Base-by-base conservation (phyloP, 345 rosid genomes). In the Eucalyptus leucophloia region DNA sequence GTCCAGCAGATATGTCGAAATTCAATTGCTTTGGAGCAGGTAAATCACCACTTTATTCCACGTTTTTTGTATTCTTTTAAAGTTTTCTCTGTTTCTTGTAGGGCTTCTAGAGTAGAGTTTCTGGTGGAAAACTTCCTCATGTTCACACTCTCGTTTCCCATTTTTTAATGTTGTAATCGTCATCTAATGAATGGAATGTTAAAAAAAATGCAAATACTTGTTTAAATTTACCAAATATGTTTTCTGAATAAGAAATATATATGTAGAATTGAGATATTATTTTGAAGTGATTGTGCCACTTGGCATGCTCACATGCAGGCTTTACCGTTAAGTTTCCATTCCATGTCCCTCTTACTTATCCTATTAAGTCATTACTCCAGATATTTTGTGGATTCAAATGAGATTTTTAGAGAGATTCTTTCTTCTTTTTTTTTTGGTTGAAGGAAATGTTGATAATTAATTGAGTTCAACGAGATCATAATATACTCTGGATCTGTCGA, bases 1-100 rank as follows among this genome's bases (percentile, higher is more conserved):
- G 99, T 97, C 92, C 99, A 98, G 89, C 99, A 96, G 93, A 96
- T 98, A 89, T 97, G 99, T 90, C 96, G 99, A 82, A 98, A 98
- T 93, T 94, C 99, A 85, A 97, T 98, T 89, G 99, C 99, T 49
- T 87, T 98, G 93, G 99, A 98, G 90, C 99, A 97, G 98, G 99
- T 98, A 90, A 90, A 88, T 50, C n/a, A 81, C 51, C 85, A 37
- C 65, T 65, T 82, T 81, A n/a, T 87, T 47, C 19, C 65, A 81
- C 19, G 28, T 72, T 87, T 86, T 87, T 58, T 26, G 30, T 50
- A 4, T 86, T 51, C 44, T 26, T 86, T 86, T 40, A 53, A 37
- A 77, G 16, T 21, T 77, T 77, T 77, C 47, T 40, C 28, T 37
- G 30, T 77, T 77, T 77, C 85, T 40, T 77, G 85, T 23, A 40